Percentiles rank a stretch among this genome's conserved stretches.
Conservation (phyloP, 306 rosid genomes). For the Vigna radiata region DNA sequence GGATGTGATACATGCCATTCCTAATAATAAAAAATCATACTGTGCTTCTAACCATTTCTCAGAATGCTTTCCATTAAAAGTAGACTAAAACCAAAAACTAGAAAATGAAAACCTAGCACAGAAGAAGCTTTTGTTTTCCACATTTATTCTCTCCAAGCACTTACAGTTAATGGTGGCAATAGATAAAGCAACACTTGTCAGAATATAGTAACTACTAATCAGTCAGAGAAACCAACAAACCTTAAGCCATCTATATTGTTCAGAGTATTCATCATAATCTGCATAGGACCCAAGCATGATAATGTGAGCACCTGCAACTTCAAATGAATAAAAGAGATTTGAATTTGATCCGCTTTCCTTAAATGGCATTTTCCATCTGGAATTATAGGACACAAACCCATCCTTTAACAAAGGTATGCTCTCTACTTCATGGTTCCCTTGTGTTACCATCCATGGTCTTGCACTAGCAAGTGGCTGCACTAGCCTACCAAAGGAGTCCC, state of each 20-base stretch:
- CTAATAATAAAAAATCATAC: background rate
- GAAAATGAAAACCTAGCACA: background rate
- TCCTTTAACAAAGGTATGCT: slow-evolving; percentile 64
- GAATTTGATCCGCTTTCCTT: slow-evolving; percentile 89
- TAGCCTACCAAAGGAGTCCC: slow-evolving; percentile 91
- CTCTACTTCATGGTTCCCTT: slow-evolving; percentile 94
- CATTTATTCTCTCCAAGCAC: background rate
- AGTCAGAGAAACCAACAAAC: slow-evolving; percentile 54
- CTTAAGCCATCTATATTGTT: slow-evolving; percentile 91
- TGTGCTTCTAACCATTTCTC: background rate
- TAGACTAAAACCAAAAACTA: background rate
- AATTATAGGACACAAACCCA: slow-evolving; percentile 77
- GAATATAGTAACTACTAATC: slow-evolving; percentile 14
- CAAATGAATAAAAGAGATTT: slow-evolving; percentile 92
- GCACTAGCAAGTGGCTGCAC: slow-evolving; percentile 95
- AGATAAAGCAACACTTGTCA: slow-evolving; percentile 3
- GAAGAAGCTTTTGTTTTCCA: slow-evolving; percentile 19
- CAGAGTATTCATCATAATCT: slow-evolving; percentile 75
- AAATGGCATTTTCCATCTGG: slow-evolving; percentile 95
- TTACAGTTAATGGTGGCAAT: background rate
- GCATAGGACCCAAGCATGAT: slow-evolving; percentile 93
- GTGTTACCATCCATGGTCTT: slow-evolving; percentile 97
- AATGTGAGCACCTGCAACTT: slow-evolving; percentile 76
- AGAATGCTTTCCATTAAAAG: background rate
- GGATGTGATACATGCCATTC: background rate